Evolutionary conservation across 306 rosid species (phyloP).

Genomic region (Arachis stenosperma): DNA sequence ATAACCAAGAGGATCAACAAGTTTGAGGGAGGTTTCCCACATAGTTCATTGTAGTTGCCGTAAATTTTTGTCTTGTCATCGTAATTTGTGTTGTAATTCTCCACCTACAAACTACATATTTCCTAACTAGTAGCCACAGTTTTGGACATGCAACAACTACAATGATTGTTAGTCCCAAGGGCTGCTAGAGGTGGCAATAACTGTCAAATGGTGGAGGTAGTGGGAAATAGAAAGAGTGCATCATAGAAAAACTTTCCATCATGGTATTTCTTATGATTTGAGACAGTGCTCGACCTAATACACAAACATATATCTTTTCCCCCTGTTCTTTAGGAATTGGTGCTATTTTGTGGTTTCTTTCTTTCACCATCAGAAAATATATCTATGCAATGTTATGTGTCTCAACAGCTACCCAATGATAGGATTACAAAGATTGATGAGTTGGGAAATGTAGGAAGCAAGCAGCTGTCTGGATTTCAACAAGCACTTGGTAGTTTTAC

Average conservation of each 20-base stretch:
- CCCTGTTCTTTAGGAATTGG: background rate
- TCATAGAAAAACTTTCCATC: background rate
- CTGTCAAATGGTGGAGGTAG: background rate
- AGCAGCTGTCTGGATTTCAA: constrained; percentile 63
- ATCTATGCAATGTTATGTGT: constrained; percentile 30
- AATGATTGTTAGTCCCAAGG: constrained; percentile 4
- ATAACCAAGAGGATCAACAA: background rate
- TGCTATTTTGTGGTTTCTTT: background rate
- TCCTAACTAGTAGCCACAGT: background rate
- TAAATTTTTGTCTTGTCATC: background rate
- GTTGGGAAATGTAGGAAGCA: constrained; percentile 60
- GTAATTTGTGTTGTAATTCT: background rate
- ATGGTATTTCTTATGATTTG: constrained; percentile 1
- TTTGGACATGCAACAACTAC: constrained; percentile 15
- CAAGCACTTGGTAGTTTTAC: constrained; percentile 70
- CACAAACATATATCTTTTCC: background rate
- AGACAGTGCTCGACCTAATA: background rate
- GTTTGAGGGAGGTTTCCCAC: background rate
- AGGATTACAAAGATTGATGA: constrained; percentile 73
- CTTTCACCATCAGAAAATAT: constrained; percentile 6
- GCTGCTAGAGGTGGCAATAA: background rate
- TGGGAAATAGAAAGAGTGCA: background rate
- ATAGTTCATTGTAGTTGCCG: constrained; percentile 13
- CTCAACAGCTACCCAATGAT: constrained; percentile 39
- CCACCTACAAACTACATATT: background rate